Percentiles rank a stretch among this genome's conserved stretches.
Conservation (phyloP, 371 early-diverging fungal species). For the Mucor lusitanicus region DNA sequence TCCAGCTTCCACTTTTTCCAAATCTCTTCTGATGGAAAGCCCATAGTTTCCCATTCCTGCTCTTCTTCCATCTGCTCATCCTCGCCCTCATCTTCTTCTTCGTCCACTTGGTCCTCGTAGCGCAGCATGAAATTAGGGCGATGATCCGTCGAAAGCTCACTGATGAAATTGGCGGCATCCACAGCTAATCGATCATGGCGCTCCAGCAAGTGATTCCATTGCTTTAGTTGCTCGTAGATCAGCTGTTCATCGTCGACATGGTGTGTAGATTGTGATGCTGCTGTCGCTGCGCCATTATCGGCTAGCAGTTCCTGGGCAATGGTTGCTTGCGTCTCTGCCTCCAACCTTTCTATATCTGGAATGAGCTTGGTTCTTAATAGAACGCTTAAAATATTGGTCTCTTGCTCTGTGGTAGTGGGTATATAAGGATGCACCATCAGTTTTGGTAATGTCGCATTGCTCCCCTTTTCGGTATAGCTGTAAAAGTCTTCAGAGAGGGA, state of each 20-base stretch:
- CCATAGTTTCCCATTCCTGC: slow-evolving; percentile 47
- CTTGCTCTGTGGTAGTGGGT: slow-evolving; percentile 58
- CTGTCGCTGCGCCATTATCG: not conserved
- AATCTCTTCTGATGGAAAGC: slow-evolving; percentile 40
- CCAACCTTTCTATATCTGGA: slow-evolving; percentile 65
- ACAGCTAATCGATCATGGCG: slow-evolving; percentile 47
- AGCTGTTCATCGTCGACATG: slow-evolving; percentile 40
- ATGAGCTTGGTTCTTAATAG: slow-evolving; percentile 65
- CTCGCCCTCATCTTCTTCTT: slow-evolving; percentile 26
- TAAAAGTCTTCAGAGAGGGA: slow-evolving; percentile 55
- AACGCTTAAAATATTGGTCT: slow-evolving; percentile 60
- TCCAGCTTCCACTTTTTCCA: slow-evolving; percentile 54
- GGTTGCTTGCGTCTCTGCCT: slow-evolving; percentile 54
- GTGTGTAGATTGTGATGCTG: not conserved
- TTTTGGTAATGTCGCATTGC: slow-evolving; percentile 49
- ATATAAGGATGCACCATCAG: slow-evolving; percentile 63
- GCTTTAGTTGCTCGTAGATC: slow-evolving; percentile 29
- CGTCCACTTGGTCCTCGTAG: slow-evolving; percentile 31
- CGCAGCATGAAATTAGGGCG: slow-evolving; percentile 37
- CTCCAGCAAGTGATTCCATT: slow-evolving; percentile 38
- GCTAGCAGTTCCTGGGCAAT: slow-evolving; percentile 40
- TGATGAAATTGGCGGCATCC: slow-evolving; percentile 33
- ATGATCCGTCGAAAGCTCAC: slow-evolving; percentile 34
- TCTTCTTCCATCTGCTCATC: slow-evolving; percentile 22
- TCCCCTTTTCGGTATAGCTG: slow-evolving; percentile 40